These are phyloP conservation scores for Plasmodium adleri DNA, from an alignment of 169 alveolate genomes.

Conservation along the genomic window DNA sequence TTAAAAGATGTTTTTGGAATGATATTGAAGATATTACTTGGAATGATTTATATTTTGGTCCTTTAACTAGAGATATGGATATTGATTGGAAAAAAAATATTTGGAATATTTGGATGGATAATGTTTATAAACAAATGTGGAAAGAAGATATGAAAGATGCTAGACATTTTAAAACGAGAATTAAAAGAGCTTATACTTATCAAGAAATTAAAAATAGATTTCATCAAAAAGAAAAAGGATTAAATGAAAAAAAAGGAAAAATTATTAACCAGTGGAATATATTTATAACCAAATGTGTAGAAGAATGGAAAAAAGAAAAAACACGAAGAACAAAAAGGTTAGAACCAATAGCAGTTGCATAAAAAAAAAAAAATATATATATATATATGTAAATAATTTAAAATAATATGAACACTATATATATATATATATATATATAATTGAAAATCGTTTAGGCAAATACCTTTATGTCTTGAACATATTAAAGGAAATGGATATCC, in stretches of 20 bases:
- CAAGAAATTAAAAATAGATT: neutral
- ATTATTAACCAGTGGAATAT: constrained; percentile 3
- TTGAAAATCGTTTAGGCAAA: too few relatives aligned
- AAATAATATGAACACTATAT: too few relatives aligned
- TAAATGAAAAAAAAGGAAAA: neutral
- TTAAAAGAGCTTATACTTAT: constrained; percentile 12
- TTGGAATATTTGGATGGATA: constrained; percentile 12
- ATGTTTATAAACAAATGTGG: constrained; percentile 15
- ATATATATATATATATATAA: too few relatives aligned
- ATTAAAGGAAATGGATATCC: too few relatives aligned
- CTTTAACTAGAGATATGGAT: constrained; percentile 24
- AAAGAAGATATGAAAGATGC: constrained; percentile 22
- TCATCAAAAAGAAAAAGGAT: constrained; percentile 13
- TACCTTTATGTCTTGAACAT: too few relatives aligned
- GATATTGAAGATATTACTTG: neutral
- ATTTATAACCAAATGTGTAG: neutral
- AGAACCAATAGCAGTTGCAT: neutral
- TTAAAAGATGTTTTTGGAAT: constrained; percentile 7
- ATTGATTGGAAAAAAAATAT: constrained; percentile 14
- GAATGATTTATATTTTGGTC: constrained; percentile 11
- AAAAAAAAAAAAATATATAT: too few relatives aligned
- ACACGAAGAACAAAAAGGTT: neutral
- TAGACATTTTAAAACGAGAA: constrained; percentile 1
- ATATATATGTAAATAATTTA: too few relatives aligned
- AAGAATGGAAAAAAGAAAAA: constrained; percentile 22